Evolutionary conservation across 148 eudicot genomes (phyloP), one percentile per base, ranked within the genome.

Genomic region (Silene uniflora): DNA sequence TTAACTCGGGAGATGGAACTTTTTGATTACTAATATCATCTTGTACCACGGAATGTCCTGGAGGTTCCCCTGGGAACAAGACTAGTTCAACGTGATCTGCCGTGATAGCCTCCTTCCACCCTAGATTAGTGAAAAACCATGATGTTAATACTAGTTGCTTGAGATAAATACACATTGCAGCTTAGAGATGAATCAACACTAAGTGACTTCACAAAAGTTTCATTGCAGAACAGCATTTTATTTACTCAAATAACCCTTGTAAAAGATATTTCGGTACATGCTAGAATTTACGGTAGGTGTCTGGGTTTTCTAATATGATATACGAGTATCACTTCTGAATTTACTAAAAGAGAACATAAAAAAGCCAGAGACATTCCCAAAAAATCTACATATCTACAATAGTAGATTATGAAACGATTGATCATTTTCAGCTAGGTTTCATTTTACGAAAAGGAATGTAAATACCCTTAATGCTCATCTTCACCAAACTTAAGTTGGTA

Each of bases 91-190:
- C 85, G 80, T 91, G 93, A 61, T 89, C 87, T 63, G 85, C 83
- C 24, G 89, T 67, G 39, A 89, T 79, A n/a, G 89, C 92, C 82
- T 94, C 93, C 82, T 90, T 87, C 97, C 97, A 94, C 68, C 98
- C 98, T 94, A 70, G 76, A 87, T 19, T 16, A 27, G 52, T 9
- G 25, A 64, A 46, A 78, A 22, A 16, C 58, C 46, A 14, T 32
- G 54, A 24, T 52, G 44, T 71, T 71, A 55, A 16, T 16, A 69
- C 49, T 69, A 44, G 72, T 21, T 69, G 4, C 22, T 11, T 1
- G 9, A 11, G 16, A 69, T 11, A 22, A 46, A 44, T 10, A 69
- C 58, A 22, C 56, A 69, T 47, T 69, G 46, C 47, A 58, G 60
- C 59, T 10, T 52, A 4, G 4, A 25, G 14, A 32, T 32, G 14